A percentile compares a stretch with the other conserved stretches of the same genome.
Conservation (phyloP, 2,329 filamentous ascomycete species). For the Didymella keratinophila region DNA sequence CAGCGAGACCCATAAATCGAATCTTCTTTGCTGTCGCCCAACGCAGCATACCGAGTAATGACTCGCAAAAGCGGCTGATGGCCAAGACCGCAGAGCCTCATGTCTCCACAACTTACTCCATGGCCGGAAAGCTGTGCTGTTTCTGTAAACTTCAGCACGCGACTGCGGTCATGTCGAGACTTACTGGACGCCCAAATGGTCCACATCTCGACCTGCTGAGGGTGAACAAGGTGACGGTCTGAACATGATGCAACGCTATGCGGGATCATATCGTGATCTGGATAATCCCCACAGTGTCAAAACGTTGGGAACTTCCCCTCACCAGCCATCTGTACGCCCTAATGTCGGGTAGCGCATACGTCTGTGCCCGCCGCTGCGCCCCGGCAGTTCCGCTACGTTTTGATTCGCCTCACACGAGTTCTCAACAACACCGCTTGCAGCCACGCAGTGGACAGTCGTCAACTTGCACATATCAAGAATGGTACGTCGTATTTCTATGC, state of each 20-base stretch:
- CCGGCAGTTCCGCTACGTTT: neutral
- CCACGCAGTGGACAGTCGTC: neutral
- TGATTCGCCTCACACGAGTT: neutral
- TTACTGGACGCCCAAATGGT: too few species aligned
- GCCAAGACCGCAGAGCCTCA: slow-evolving; percentile 4
- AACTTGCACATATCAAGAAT: neutral
- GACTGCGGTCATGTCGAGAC: neutral
- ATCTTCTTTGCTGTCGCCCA: neutral
- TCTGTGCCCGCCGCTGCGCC: neutral
- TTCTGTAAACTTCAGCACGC: neutral
- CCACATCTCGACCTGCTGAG: neutral
- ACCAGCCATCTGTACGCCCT: neutral
- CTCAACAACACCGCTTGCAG: neutral
- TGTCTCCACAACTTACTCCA: neutral
- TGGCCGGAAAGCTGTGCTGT: neutral
- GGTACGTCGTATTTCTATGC: neutral
- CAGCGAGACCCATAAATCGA: neutral
- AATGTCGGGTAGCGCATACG: neutral
- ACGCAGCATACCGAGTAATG: neutral
- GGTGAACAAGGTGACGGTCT: neutral
- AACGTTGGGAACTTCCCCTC: neutral
- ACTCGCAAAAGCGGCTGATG: neutral
- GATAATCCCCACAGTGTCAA: neutral
- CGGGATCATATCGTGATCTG: neutral
- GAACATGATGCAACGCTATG: neutral